Base-by-base conservation (phyloP, 164 flowering plant species). In the Umbilicus rupestris region DNA sequence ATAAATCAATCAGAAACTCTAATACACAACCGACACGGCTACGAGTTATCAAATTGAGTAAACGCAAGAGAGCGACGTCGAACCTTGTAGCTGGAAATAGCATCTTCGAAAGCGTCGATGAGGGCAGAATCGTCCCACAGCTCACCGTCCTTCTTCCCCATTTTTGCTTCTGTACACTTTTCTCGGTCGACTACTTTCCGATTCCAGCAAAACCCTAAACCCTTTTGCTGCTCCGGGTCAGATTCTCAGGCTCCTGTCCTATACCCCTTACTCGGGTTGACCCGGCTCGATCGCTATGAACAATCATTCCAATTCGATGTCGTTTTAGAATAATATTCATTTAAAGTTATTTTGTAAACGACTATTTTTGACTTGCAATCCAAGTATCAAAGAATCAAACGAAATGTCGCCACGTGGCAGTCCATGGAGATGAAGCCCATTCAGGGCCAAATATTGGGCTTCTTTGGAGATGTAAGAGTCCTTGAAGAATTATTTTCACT, bases 101-200 rank as follows among this genome's bases (percentile, higher is more conserved):
- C 89, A 55, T 70, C 39, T 39, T 87, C 83, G 69, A 88, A 88
- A 62, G 97, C 94, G 52, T 78, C 74, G 71, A 87, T 39, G 41
- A 90, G 85, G 68, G 85, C 86, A 0, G 94, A 84, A 71, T 90
- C 92, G 52, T 87, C 94, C 94, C 90, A 88, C 60, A 55, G 44
- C 24, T 82, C 69, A 1, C 73, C 85, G 4, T 70, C 75, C 66
- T 74, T 79, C 69, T 80, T 80, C 39, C 77, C 84, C 87, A 78
- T 80, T 71, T n/a, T 19, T 4, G 15, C 24, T 9, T 35, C 29
- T 7, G 37, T 35, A 7, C 1, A 35, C 35, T 47, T 39, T 11
- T 30, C 57, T 47, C 19, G 33, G 41, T 14, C 44, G 44, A 30
- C 60, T 9, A 28, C 31, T 28, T 28, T 55, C 28, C 60, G 19